Percentiles rank a stretch among this genome's conserved stretches.
Conservation (phyloP, 208 protist genomes). For the Wallacemonas sp. region DNA sequence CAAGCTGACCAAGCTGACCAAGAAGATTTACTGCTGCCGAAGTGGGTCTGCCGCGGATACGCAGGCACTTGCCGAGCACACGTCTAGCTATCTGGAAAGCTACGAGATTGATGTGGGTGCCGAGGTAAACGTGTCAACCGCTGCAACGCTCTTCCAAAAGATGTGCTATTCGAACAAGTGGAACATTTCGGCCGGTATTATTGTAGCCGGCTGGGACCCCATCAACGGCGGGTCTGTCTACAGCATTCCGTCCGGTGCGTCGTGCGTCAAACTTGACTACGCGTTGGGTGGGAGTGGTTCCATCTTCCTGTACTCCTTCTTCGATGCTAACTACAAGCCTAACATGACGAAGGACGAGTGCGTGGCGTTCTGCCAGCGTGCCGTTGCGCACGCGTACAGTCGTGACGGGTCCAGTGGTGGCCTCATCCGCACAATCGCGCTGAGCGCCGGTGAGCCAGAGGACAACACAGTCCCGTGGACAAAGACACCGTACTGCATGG, state of each 20-base stretch:
- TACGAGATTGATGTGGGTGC: slow-evolving; percentile 91
- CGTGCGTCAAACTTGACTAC: slow-evolving; percentile 94
- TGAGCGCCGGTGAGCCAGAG: slow-evolving; percentile 79
- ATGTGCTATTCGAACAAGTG: slow-evolving; percentile 98
- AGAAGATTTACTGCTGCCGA: slow-evolving; percentile 97
- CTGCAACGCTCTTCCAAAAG: slow-evolving; percentile 96
- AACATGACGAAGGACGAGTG: slow-evolving; percentile 97
- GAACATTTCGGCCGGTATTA: slow-evolving; percentile 96
- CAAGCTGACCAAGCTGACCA: slow-evolving; percentile 97
- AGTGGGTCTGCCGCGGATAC: slow-evolving; percentile 99
- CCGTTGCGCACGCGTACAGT: slow-evolving; percentile 97
- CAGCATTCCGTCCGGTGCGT: slow-evolving; percentile 95
- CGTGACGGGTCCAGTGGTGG: slow-evolving; percentile 98
- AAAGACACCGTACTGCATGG: slow-evolving; percentile 87
- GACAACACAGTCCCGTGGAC: slow-evolving; percentile 88
- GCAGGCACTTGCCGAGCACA: slow-evolving; percentile 94
- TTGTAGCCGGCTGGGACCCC: slow-evolving; percentile 97
- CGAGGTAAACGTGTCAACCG: slow-evolving; percentile 92
- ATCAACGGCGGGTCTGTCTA: slow-evolving; percentile 97
- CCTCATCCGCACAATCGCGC: slow-evolving; percentile 93
- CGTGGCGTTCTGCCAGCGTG: slow-evolving; percentile 92
- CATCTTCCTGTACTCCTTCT: slow-evolving; percentile 98
- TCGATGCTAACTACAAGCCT: slow-evolving; percentile 96
- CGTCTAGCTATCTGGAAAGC: slow-evolving; percentile 91
- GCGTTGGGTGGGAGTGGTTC: slow-evolving; percentile 97